phyloP scores from a whole-genome alignment of 1,284 basidiomycete species.

The Rhodotorula sp. region DNA sequence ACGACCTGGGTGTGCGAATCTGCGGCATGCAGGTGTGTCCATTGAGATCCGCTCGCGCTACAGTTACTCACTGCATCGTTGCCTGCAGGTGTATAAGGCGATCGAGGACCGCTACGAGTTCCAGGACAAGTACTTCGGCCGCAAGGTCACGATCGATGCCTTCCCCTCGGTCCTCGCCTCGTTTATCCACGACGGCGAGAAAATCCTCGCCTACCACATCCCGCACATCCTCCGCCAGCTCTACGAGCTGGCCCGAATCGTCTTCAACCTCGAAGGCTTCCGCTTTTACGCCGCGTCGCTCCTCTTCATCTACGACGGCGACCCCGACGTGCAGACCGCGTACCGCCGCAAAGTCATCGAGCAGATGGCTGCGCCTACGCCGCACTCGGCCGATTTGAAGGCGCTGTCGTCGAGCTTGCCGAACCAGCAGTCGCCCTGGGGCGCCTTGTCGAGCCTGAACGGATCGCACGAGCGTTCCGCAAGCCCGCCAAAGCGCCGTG shows the following conservation, averaged over 20 bases:
- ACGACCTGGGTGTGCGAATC: constrained; percentile 84
- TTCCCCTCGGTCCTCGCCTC: constrained; percentile 78
- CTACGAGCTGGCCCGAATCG: constrained; percentile 87
- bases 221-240: constrained; percentile 87
- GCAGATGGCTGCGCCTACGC: constrained; percentile 38
- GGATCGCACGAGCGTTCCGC: constrained; percentile 3
- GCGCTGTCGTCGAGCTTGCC: constrained; percentile 34
- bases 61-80: neutral
- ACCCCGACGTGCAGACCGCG: constrained; percentile 71
- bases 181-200: constrained; percentile 83
- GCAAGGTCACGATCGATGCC: constrained; percentile 80
- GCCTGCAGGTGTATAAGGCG: constrained; percentile 82
- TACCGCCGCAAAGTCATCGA: constrained; percentile 34
- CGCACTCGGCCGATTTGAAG: constrained; percentile 35
- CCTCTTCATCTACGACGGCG: constrained; percentile 96
- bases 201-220: constrained; percentile 85
- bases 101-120: constrained; percentile 77
- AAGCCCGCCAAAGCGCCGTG: constrained; percentile 1
- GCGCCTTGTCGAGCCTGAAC: constrained; percentile 13
- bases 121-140: constrained; percentile 96
- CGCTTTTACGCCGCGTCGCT: constrained; percentile 97
- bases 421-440: constrained; percentile 7
- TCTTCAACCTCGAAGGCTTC: constrained; percentile 83
- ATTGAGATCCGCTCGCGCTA: too few relatives aligned
- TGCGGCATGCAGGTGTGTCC: constrained; percentile 97